Evolutionary conservation across 2,329 filamentous ascomycete species (phyloP).

Genomic region (Beauveria australis): DNA sequence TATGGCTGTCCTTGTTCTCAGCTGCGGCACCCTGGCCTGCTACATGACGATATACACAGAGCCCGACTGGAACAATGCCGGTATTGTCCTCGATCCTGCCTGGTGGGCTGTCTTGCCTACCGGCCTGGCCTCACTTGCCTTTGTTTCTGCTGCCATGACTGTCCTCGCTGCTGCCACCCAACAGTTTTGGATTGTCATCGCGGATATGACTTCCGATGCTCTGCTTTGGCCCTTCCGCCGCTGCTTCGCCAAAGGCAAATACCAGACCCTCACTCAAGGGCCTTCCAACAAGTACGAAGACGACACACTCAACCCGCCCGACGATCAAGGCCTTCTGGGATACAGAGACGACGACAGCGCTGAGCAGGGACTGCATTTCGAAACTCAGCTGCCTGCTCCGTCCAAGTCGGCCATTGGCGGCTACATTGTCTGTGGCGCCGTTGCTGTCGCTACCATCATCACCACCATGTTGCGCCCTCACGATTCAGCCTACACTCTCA

Average conservation of each 20-base stretch:
- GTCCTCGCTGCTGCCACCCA: slow-evolving; percentile 6
- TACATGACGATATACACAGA: slow-evolving; percentile 11
- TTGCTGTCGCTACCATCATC: slow-evolving; percentile 16
- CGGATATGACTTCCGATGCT: slow-evolving; percentile 8
- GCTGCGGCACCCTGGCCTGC: slow-evolving; percentile 10
- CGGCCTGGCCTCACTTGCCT: slow-evolving; percentile 7
- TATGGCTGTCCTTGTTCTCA: slow-evolving; percentile 37
- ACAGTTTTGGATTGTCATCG: slow-evolving; percentile 7
- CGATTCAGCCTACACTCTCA: slow-evolving; percentile 25
- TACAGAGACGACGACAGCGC: slow-evolving; percentile 5
- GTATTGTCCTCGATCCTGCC: slow-evolving; percentile 10
- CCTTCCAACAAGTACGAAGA: slow-evolving; percentile 6
- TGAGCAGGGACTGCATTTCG: slow-evolving; percentile 9
- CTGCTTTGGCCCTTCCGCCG: slow-evolving; percentile 3
- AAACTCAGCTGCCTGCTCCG: slow-evolving; percentile 14
- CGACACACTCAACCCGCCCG: not conserved
- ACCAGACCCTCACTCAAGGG: not conserved
- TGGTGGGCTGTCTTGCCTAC: slow-evolving; percentile 11
- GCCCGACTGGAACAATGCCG: slow-evolving; percentile 10
- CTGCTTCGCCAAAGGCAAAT: not conserved
- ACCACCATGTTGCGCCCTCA: slow-evolving; percentile 22
- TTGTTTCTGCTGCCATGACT: slow-evolving; percentile 3
- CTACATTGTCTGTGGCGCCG: not conserved
- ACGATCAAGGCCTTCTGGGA: not conserved
- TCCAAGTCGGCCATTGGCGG: slow-evolving; percentile 11